Conservation (phyloP, 2,329 filamentous ascomycete genomes). For the Coniella lustricola region DNA sequence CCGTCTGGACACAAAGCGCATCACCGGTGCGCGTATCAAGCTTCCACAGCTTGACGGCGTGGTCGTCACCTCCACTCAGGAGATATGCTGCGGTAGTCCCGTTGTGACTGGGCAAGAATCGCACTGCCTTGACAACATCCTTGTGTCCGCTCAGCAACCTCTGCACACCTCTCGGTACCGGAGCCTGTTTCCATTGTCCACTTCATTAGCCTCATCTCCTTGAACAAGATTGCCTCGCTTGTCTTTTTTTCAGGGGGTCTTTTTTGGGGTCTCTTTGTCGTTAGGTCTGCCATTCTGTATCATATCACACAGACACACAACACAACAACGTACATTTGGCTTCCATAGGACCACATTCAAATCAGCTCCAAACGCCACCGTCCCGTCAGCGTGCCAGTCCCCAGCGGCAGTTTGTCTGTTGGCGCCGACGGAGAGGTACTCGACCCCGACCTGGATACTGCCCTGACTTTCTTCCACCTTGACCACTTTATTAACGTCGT, state of each 20-base stretch:
- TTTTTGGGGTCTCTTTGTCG: background rate
- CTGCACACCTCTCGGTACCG: constrained; percentile 50
- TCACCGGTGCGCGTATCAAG: constrained; percentile 21
- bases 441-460: constrained; percentile 27
- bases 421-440: constrained; percentile 69
- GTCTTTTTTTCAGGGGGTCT: no score
- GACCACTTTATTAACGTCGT: background rate
- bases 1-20: constrained; percentile 43
- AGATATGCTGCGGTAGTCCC: constrained; percentile 49
- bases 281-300: no score
- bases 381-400: constrained; percentile 70
- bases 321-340: constrained; percentile 67
- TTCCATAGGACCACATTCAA: constrained; percentile 85
- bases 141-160: constrained; percentile 67
- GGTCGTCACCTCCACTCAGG: constrained; percentile 76
- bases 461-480: constrained; percentile 2
- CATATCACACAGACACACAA: no score
- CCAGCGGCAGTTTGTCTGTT: constrained; percentile 86
- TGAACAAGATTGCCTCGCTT: no score
- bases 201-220: background rate
- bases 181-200: constrained; percentile 24
- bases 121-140: constrained; percentile 74
- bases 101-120: constrained; percentile 56
- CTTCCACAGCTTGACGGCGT: constrained; percentile 67
- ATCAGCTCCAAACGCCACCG: constrained; percentile 80